phyloP scores from a whole-genome alignment of 352 stramenopile species.

The Pythium plurisporium region DNA sequence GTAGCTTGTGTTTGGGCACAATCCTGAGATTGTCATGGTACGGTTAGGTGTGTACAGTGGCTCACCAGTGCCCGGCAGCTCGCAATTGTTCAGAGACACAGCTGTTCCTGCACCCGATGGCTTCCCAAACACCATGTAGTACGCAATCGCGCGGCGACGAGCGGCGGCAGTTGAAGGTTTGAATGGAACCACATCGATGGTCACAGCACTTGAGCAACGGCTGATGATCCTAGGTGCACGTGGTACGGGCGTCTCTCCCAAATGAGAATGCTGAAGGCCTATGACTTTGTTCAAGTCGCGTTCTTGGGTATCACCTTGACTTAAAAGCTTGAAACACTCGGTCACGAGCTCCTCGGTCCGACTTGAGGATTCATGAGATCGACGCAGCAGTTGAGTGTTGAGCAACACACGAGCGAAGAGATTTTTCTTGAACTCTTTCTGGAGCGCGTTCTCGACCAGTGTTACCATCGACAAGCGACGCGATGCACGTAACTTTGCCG shows the following conservation, averaged over 20 bases:
- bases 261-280: neutral
- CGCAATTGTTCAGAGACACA: slow-evolving; percentile 73
- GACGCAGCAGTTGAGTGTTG: slow-evolving; percentile 36
- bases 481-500: neutral
- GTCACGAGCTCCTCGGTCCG: slow-evolving; percentile 21
- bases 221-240: slow-evolving; percentile 43
- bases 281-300: slow-evolving; percentile 28
- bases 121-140: slow-evolving; percentile 83
- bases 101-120: slow-evolving; percentile 57
- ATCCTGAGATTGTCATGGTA: slow-evolving; percentile 38
- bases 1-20: slow-evolving; percentile 72
- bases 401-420: slow-evolving; percentile 40
- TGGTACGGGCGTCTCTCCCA: slow-evolving; percentile 19
- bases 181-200: slow-evolving; percentile 41
- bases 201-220: slow-evolving; percentile 50
- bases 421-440: slow-evolving; percentile 50
- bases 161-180: slow-evolving; percentile 22
- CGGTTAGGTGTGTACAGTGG: slow-evolving; percentile 30
- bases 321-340: slow-evolving; percentile 42
- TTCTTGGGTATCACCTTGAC: slow-evolving; percentile 37
- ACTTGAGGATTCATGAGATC: slow-evolving; percentile 14
- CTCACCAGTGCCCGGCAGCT: slow-evolving; percentile 52
- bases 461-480: neutral
- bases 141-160: slow-evolving; percentile 34
- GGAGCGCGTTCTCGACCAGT: slow-evolving; percentile 27